Evolutionary conservation across 805 yeast species (phyloP), one percentile per base, ranked within the genome.

Genomic region (Clavispora santaluciae): DNA sequence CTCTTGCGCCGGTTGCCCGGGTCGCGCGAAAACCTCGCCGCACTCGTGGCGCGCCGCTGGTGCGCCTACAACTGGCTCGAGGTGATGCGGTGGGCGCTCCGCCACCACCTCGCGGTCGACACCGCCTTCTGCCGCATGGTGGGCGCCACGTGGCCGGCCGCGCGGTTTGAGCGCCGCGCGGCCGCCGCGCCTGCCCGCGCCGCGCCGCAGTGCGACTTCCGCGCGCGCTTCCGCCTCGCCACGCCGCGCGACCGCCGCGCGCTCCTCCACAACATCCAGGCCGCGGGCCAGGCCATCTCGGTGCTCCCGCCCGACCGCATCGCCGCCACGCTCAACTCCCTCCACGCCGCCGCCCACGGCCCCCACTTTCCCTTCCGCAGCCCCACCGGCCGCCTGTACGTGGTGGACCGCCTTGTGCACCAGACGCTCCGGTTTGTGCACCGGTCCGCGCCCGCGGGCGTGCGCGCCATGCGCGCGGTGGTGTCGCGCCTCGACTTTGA

Each of bases 211-310:
- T 26, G 29, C 31, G 54, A 49, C 22, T 45, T 53, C 24, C 51
- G 49, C 16, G 40, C 43, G 22, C 40, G 48, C 15, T 45, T 46
- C 24, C 24, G 41, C 18, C 31, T 38, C 24, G 51, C 56, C 5
- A 44, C 49, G 5, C n/a, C 31, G n/a, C 23, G 38, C 7, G 59
- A 57, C 35, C 53, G 42, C 33, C 55, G 56, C 6, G 48, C 46
- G 22, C 56, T 64, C 34, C 63, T 54, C 42, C 56, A 55, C 38
- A 37, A 55, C 8, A 31, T 66, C 3, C 46, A 65, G 33, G 56
- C 63, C 7, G 34, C 63, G 17, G 61, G 60, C 2, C 70, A 64
- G 44, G 43, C 58, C 28, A 34, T 64, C 7, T 57, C 70, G 2
- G 42, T 50, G 3, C 40, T 60, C 6, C 46, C 53, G 5, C 41